Evolutionary conservation across 176 grass and related monocot genomes (phyloP), one percentile per base, ranked within the genome.

Genomic region (Triticum turgidum): DNA sequence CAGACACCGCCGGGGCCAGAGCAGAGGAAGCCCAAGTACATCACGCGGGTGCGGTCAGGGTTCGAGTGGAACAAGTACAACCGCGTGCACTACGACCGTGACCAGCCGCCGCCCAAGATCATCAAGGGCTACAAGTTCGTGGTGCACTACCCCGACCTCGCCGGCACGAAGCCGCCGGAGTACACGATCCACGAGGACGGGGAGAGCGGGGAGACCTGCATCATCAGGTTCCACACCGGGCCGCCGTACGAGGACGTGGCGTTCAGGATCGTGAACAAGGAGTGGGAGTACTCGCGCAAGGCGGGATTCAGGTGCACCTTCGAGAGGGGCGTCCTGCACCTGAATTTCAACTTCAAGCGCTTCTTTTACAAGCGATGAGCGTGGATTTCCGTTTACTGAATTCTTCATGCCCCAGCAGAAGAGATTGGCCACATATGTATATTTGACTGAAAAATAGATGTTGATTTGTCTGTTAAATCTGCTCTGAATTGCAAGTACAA

Each of bases 41-140:
- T 83, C 10, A 80, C 79, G 39, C 90, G 86, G 7, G 82, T 65
- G 37, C 71, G 79, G 42, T 85, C 69, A 1, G 77, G 90, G 38
- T 82, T 52, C 72, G 82, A 85, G 79, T 89, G 87, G 90, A 92
- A 61, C 76, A 86, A 83, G 80, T 92, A 92, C 84, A 86, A 87
- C 59, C 67, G 87, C 30, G 69, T 61, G 6, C 90, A 83, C 52
- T 89, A 89, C 69, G 87, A 84, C 74, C 66, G 17, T 65, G 84
- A 87, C 21, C 84, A 84, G 5, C 73, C 80, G 2, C 84, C 84
- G 67, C 87, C 80, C 54, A 89, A 86, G 84, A 52, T 20, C 11
- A 45, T 87, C 9, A 86, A 80, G 76, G 80, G 87, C 11, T 92
- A 81, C 71, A 89, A 67, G 87, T 89, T 89, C 69, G 80, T 76